Base-by-base conservation (phyloP, 345 rosid genomes). In the Barbarea vulgaris region DNA sequence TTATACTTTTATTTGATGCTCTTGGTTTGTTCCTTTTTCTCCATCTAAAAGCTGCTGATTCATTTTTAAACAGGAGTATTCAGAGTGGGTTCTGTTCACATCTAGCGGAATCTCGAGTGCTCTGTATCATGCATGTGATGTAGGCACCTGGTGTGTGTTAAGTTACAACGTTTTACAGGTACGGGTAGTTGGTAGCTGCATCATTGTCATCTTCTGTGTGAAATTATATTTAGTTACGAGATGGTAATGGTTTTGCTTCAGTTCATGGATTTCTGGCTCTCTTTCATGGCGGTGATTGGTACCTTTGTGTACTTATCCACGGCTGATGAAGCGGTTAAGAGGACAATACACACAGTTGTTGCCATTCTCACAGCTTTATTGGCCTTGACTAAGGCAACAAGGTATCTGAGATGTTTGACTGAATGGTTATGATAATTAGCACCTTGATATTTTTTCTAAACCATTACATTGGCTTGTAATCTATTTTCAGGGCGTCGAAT, bases 251-350 rank as follows among this genome's bases (percentile, higher is more conserved):
- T 78, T 28, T 57, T 62, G 59, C 77, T 83, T 82, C 96, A 95
- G 97, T 95, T 95, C 82, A 85, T 95, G 97, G 99, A 92, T 83
- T 95, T 95, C 72, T 95, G 99, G 99, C 97, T 95, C 67, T 95
- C 99, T 50, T 95, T 95, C 87, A 89, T 95, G 97, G 99, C 97
- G 41, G 93, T 95, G 18, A 88, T 90, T 70, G 90, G 93, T 84
- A 95, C 97, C 9, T 92, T 95, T 46, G 81, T 95, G 44, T 87
- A 87, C 89, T 75, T 92, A 51, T 80, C 97, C 63, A 87, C 91
- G 7, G 83, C 86, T 55, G 76, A 78, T 81, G 99, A 95, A 86
- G 83, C 80, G 47, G 79, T 78, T 57, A 92, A 95, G 78, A 81
- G 97, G 86, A 80, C 96, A 53, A 86, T 92, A 52, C 97, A 92